These are phyloP conservation scores for Aspergillus cavernicola DNA, from an alignment of 495 filamentous ascomycete species.

Conservation along the genomic window DNA sequence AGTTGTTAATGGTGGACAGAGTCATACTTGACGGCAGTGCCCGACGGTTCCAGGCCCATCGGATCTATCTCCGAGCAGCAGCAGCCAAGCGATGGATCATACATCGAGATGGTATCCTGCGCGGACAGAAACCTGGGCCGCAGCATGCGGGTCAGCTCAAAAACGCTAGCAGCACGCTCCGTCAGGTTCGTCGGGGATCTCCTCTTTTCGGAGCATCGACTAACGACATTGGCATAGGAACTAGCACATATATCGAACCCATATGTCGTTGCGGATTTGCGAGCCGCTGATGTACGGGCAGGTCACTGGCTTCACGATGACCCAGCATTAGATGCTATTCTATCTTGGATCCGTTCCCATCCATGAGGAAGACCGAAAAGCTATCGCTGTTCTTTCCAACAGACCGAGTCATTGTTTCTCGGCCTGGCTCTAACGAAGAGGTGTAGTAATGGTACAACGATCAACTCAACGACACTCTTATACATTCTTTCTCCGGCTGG, in stretches of 20 bases:
- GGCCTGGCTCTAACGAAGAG: too few relatives aligned
- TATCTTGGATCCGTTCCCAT: conserved; percentile 42
- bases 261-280: conserved; percentile 60
- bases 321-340: conserved; percentile 47
- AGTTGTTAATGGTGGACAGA: conserved; percentile 38
- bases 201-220: background rate
- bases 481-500: conserved; percentile 8
- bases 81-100: conserved; percentile 80
- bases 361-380: conserved; percentile 23
- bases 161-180: conserved; percentile 54
- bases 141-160: conserved; percentile 57
- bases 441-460: conserved; percentile 1
- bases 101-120: conserved; percentile 61
- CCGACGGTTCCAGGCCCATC: conserved; percentile 79
- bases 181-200: conserved; percentile 48
- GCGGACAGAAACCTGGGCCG: conserved; percentile 57
- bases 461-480: conserved; percentile 10
- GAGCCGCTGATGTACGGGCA: conserved; percentile 58
- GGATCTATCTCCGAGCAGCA: conserved; percentile 74
- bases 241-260: conserved; percentile 65
- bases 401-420: too few relatives aligned
- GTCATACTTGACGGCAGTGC: conserved; percentile 74
- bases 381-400: too few relatives aligned
- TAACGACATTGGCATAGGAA: conserved; percentile 45
- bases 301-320: conserved; percentile 75